Conservation (phyloP, 176 grass and related monocot species). For the Aegilops bicornis region DNA sequence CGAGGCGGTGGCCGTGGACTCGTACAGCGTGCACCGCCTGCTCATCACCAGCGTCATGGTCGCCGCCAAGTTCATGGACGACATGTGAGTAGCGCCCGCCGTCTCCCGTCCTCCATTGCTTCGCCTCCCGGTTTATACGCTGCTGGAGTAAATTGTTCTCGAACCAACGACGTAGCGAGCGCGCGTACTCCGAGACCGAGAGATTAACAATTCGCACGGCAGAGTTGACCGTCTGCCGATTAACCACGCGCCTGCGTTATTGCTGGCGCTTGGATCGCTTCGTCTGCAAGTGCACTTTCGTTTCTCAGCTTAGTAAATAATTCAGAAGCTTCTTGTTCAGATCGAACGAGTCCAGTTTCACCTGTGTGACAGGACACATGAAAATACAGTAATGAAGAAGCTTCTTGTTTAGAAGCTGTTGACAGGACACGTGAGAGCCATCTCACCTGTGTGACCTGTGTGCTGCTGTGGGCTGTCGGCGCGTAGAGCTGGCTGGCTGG, state of each 20-base stretch:
- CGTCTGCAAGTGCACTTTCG: too few species aligned
- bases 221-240: neutral
- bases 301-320: too few species aligned
- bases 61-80: conserved; percentile 67
- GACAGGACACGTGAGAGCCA: neutral
- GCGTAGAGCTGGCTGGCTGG: neutral
- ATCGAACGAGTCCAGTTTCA: neutral
- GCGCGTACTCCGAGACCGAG: too few species aligned
- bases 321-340: too few species aligned
- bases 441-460: too few species aligned
- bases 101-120: neutral
- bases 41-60: conserved; percentile 76
- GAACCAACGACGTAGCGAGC: too few species aligned
- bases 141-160: too few species aligned
- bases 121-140: neutral
- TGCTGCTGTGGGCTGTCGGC: neutral
- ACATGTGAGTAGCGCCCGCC: conserved; percentile 43
- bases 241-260: too few species aligned
- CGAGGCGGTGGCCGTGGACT: conserved; percentile 34
- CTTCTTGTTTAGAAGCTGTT: neutral
- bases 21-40: conserved; percentile 63
- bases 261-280: too few species aligned
- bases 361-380: neutral
- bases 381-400: too few species aligned
- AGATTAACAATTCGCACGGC: neutral